Percentiles rank a stretch among this genome's conserved stretches.
phyloP scores from a whole-genome alignment of 306 rosid species.

The Sechiopsis laciniata region DNA sequence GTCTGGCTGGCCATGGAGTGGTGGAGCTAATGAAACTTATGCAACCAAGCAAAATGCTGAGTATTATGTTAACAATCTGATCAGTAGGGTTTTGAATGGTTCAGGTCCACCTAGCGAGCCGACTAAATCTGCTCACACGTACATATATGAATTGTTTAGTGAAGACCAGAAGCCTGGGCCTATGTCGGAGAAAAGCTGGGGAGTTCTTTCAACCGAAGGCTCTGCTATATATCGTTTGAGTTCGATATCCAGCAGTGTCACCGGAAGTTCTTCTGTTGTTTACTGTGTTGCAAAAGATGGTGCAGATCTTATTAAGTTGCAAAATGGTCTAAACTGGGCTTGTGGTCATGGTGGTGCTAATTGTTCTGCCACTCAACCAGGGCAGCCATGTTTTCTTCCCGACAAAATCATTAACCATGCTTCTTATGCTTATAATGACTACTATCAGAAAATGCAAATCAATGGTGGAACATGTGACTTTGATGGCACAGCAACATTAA shows the following conservation, averaged over 20 bases:
- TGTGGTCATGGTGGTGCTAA: slow-evolving; percentile 78
- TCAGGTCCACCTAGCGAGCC: slow-evolving; percentile 87
- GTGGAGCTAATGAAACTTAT: slow-evolving; percentile 63
- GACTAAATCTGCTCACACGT: slow-evolving; percentile 52
- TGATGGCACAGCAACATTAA: slow-evolving; percentile 56
- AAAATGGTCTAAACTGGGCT: slow-evolving; percentile 77
- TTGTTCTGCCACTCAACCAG: slow-evolving; percentile 65
- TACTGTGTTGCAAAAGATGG: slow-evolving; percentile 75
- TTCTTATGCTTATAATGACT: slow-evolving; percentile 81
- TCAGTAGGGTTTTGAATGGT: slow-evolving; percentile 56
- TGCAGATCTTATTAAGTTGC: slow-evolving; percentile 57
- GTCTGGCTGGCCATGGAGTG: slow-evolving; percentile 85
- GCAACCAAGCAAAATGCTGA: slow-evolving; percentile 66
- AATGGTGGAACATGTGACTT: slow-evolving; percentile 86
- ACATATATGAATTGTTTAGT: slow-evolving; percentile 78
- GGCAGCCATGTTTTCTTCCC: slow-evolving; percentile 62
- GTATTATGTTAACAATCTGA: slow-evolving; percentile 52
- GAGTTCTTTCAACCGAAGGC: slow-evolving; percentile 57
- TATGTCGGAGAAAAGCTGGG: slow-evolving; percentile 57
- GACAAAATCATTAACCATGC: slow-evolving; percentile 59
- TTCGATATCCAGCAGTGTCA: slow-evolving; percentile 31
- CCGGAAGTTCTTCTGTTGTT: slow-evolving; percentile 47
- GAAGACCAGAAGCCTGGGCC: slow-evolving; percentile 89
- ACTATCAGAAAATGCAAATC: slow-evolving; percentile 63
- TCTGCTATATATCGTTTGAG: slow-evolving; percentile 53